phyloP scores from a whole-genome alignment of 768 basidiomycete species.

The Tylopilus vinaceipallidus region DNA sequence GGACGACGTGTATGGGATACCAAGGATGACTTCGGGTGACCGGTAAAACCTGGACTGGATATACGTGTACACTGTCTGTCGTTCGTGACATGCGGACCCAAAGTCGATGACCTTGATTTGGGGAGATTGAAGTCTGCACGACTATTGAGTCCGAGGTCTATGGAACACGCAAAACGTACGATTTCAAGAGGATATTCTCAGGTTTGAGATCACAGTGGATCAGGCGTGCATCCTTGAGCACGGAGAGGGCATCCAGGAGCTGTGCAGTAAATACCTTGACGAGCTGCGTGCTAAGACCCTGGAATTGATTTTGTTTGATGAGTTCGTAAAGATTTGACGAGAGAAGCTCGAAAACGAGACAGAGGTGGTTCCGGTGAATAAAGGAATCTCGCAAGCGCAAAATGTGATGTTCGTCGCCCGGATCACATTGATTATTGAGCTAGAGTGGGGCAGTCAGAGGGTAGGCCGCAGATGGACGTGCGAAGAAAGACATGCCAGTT shows the following conservation, averaged over 20 bases:
- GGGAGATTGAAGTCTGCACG: slow-evolving; percentile 82
- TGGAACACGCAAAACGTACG: slow-evolving; percentile 45
- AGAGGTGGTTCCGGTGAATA: slow-evolving; percentile 94
- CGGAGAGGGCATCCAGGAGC: slow-evolving; percentile 85
- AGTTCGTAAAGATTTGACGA: slow-evolving; percentile 98
- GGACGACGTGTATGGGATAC: slow-evolving; percentile 88
- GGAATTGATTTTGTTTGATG: slow-evolving; percentile 99
- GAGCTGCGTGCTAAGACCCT: slow-evolving; percentile 92
- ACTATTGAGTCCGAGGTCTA: neutral
- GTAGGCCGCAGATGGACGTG: too few relatives aligned
- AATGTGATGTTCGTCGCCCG: slow-evolving; percentile 94
- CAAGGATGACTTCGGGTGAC: slow-evolving; percentile 94
- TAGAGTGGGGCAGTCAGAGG: slow-evolving; percentile 32
- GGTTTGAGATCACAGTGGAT: slow-evolving; percentile 99
- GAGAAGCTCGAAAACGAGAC: slow-evolving; percentile 95
- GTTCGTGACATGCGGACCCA: slow-evolving; percentile 97
- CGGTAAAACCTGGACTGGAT: slow-evolving; percentile 99
- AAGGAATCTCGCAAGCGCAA: slow-evolving; percentile 93
- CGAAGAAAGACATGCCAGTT: slow-evolving; percentile 89
- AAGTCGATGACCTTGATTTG: slow-evolving; percentile 99
- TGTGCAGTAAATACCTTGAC: slow-evolving; percentile 99
- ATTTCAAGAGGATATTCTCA: slow-evolving; percentile 96
- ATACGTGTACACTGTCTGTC: slow-evolving; percentile 99
- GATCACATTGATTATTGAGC: slow-evolving; percentile 94
- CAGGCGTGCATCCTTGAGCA: slow-evolving; percentile 91